Percentiles rank a stretch among this genome's conserved stretches.
Conservation (phyloP, 257 asterid species). For the Apocynum venetum region DNA sequence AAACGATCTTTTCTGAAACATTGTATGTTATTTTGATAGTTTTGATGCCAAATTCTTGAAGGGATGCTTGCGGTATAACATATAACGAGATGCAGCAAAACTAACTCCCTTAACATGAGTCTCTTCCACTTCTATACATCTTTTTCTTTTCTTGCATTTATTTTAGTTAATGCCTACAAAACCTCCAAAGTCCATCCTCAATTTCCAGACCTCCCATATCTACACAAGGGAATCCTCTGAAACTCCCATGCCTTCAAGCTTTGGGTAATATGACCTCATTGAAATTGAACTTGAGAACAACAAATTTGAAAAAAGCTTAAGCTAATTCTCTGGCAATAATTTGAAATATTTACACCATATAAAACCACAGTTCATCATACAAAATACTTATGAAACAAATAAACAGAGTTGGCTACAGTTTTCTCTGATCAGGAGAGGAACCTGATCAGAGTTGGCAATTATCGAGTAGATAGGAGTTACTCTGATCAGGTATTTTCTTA, state of each 20-base stretch:
- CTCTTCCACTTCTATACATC: background rate
- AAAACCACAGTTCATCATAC: too few relatives aligned
- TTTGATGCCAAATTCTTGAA: background rate
- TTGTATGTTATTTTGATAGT: background rate
- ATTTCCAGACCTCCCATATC: background rate
- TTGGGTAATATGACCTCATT: background rate
- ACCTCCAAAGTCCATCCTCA: background rate
- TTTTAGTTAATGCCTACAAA: background rate
- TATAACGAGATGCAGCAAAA: background rate
- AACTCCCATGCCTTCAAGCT: background rate
- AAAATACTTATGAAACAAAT: too few relatives aligned
- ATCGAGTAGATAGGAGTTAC: too few relatives aligned
- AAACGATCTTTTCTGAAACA: background rate
- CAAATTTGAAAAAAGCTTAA: background rate
- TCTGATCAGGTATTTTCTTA: too few relatives aligned
- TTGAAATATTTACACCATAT: too few relatives aligned
- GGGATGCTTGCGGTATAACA: background rate
- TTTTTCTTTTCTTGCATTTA: background rate
- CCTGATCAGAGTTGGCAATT: too few relatives aligned
- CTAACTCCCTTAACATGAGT: background rate
- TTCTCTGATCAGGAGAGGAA: too few relatives aligned
- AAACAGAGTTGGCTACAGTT: too few relatives aligned
- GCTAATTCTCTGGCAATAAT: background rate
- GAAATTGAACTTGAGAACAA: background rate
- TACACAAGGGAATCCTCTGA: background rate